Conservation (phyloP, 2,329 filamentous ascomycete species). For the Scedosporium boydii region DNA sequence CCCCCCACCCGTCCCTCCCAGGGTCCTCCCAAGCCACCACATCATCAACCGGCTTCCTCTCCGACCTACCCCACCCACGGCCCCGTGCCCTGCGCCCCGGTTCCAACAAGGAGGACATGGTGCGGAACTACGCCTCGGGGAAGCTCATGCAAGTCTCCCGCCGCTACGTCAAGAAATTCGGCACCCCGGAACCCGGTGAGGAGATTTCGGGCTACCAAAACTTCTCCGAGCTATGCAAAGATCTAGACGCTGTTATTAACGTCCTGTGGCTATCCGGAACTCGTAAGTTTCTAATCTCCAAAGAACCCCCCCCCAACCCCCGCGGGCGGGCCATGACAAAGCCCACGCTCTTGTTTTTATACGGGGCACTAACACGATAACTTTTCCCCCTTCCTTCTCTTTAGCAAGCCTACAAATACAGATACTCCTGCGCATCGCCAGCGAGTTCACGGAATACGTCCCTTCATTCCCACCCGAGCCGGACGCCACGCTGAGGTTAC, state of each 20-base stretch:
- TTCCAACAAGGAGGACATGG: constrained; percentile 50
- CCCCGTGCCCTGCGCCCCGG: constrained; percentile 42
- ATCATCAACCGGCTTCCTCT: constrained; percentile 23
- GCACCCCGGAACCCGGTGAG: constrained; percentile 33
- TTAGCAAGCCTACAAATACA: constrained; percentile 71
- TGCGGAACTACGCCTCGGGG: constrained; percentile 47
- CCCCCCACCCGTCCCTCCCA: constrained; percentile 38
- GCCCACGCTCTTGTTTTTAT: neutral
- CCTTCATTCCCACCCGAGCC: constrained; percentile 56
- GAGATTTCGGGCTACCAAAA: constrained; percentile 42
- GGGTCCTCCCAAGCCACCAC: constrained; percentile 20
- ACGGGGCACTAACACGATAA: constrained; percentile 11
- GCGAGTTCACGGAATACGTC: constrained; percentile 63
- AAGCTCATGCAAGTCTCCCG: constrained; percentile 43
- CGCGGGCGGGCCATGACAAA: neutral
- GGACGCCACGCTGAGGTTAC: constrained; percentile 56
- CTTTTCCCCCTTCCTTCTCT: neutral
- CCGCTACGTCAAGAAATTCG: constrained; percentile 52
- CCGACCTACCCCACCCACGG: constrained; percentile 46
- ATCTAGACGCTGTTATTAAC: constrained; percentile 67
- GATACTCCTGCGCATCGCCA: constrained; percentile 70
- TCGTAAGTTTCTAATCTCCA: constrained; percentile 42
- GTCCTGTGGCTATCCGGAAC: constrained; percentile 82
- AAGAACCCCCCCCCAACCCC: neutral
- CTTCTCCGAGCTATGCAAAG: constrained; percentile 62